Conservation (phyloP, 805 yeast genomes). For the Cyberlindnera saturnus region DNA sequence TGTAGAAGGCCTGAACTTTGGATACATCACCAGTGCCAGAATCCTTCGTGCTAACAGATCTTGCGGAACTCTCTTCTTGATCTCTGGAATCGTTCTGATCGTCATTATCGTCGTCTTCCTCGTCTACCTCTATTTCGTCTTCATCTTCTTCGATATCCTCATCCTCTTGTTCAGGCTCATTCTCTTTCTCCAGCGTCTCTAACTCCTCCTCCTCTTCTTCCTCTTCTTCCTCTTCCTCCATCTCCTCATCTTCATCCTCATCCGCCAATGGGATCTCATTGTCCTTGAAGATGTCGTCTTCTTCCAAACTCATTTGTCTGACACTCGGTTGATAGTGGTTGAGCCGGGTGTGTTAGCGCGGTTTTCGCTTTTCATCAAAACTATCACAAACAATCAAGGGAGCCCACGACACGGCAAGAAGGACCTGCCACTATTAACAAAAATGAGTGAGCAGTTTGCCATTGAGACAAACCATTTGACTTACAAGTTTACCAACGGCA, state of each 20-base stretch:
- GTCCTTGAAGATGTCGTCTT: constrained; percentile 22
- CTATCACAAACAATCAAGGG: neutral
- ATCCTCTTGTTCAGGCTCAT: constrained; percentile 20
- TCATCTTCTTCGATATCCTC: constrained; percentile 14
- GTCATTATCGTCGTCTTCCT: constrained; percentile 3
- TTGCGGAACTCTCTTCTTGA: neutral
- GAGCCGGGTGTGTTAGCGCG: too few species aligned
- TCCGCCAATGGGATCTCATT: constrained; percentile 18
- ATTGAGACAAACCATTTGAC: constrained; percentile 59
- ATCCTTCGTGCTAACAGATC: neutral
- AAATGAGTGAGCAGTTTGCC: constrained; percentile 27
- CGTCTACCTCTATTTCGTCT: constrained; percentile 9
- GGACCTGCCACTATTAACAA: neutral
- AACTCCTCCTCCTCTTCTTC: constrained; percentile 26
- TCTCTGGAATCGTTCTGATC: constrained; percentile 2
- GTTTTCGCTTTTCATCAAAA: neutral
- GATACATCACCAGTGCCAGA: neutral
- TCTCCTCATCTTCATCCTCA: constrained; percentile 24
- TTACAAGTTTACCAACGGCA: constrained; percentile 58
- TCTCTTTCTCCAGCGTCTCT: constrained; percentile 26
- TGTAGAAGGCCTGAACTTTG: constrained; percentile 19
- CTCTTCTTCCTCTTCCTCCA: constrained; percentile 22
- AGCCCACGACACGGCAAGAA: neutral
- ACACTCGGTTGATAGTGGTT: too few species aligned
- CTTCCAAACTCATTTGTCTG: constrained; percentile 4